A percentile compares a stretch with the other conserved stretches of the same genome.
Conservation (phyloP, 2,329 filamentous ascomycete genomes). For the Aureobasidium sp. region DNA sequence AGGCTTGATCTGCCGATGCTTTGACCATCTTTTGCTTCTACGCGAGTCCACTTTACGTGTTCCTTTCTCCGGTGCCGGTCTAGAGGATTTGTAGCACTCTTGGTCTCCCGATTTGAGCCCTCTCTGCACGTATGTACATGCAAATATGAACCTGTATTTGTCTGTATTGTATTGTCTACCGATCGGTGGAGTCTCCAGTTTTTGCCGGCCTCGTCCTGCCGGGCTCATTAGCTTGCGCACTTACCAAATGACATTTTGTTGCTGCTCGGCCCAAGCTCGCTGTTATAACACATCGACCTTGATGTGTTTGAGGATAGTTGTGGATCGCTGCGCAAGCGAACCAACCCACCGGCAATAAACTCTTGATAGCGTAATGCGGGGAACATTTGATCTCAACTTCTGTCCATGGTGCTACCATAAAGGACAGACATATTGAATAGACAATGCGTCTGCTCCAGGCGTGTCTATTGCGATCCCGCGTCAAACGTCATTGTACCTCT, state of each 20-base stretch:
- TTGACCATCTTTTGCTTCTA: conserved; percentile 3
- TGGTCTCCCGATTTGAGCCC: not conserved
- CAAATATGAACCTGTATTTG: not conserved
- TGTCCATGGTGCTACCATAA: not conserved
- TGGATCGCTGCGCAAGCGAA: conserved; percentile 7
- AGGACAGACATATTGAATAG: not conserved
- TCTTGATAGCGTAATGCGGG: conserved; percentile 4
- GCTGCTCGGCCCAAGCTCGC: conserved; percentile 1
- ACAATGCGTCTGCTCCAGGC: not conserved
- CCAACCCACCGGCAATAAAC: conserved; percentile 1
- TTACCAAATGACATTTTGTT: not conserved
- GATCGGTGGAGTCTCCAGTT: not conserved
- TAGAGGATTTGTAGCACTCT: not conserved
- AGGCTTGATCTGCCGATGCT: conserved; percentile 12
- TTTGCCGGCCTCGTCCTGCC: not conserved
- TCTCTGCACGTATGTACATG: not conserved
- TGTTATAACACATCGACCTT: conserved; percentile 3
- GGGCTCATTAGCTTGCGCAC: not conserved
- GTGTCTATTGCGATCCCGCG: not conserved
- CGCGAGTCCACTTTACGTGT: not conserved
- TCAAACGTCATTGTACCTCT: not conserved
- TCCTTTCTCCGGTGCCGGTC: not conserved
- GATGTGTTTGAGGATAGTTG: not conserved
- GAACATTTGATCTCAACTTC: not conserved
- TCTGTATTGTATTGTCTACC: not conserved